Conservation (phyloP, 306 rosid genomes). For the Cercis canadensis region DNA sequence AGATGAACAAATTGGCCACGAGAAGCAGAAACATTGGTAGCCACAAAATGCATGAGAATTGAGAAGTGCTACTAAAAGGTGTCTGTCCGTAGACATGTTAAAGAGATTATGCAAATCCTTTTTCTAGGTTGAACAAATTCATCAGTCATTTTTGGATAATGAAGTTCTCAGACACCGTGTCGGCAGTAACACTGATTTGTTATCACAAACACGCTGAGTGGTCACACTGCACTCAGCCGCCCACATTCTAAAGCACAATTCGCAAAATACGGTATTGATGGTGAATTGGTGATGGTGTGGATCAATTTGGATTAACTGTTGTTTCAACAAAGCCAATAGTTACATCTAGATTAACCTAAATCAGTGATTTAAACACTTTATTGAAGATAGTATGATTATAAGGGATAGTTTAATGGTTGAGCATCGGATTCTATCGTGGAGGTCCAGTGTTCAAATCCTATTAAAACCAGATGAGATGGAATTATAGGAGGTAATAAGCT, state of each 20-base stretch:
- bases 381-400: no score
- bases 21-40: conserved; percentile 11
- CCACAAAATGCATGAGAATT: conserved; percentile 12
- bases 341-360: no score
- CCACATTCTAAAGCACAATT: no score
- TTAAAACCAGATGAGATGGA: no score
- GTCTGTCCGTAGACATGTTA: no score
- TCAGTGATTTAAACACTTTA: no score
- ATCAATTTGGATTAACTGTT: background rate
- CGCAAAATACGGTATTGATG: background rate
- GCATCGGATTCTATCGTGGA: no score
- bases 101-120: conserved; percentile 4
- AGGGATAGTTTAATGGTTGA: no score
- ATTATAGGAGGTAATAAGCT: no score
- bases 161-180: background rate
- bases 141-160: background rate
- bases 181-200: no score
- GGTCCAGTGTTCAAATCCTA: no score
- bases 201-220: background rate
- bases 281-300: background rate
- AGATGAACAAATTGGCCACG: conserved; percentile 10
- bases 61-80: no score
- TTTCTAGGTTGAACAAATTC: background rate
- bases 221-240: conserved; percentile 18
- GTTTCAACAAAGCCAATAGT: background rate